Conservation (phyloP, 2,329 filamentous ascomycete species). For the Knufia petricola region DNA sequence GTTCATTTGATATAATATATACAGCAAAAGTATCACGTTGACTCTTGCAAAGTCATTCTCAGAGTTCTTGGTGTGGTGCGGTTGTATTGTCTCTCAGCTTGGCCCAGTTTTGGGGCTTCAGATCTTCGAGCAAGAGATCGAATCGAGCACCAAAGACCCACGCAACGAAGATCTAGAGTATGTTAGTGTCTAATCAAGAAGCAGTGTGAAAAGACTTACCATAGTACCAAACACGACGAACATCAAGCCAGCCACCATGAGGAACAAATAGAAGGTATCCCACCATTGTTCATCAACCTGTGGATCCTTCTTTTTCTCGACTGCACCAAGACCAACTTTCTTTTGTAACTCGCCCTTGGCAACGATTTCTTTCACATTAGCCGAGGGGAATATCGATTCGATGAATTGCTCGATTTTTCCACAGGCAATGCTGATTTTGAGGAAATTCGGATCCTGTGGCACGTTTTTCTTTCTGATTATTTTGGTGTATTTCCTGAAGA, state of each 20-base stretch:
- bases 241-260: constrained; percentile 59
- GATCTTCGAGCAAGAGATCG: constrained; percentile 54
- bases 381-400: constrained; percentile 80
- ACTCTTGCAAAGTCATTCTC: background rate
- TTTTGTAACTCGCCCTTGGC: constrained; percentile 48
- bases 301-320: constrained; percentile 41
- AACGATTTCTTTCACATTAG: constrained; percentile 52
- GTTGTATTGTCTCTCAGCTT: background rate
- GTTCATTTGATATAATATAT: background rate
- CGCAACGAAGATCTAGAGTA: constrained; percentile 59
- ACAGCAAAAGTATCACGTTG: background rate
- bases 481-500: constrained; percentile 68
- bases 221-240: constrained; percentile 63
- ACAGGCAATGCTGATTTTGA: constrained; percentile 83
- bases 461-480: constrained; percentile 90
- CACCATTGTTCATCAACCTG: constrained; percentile 43
- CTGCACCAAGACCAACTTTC: constrained; percentile 23
- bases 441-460: constrained; percentile 81
- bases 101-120: constrained; percentile 5
- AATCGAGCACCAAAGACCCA: constrained; percentile 76
- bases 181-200: constrained; percentile 8
- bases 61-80: constrained; percentile 1
- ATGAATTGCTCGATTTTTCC: constrained; percentile 63
- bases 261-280: constrained; percentile 54
- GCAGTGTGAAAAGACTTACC: constrained; percentile 52